Percentiles rank a stretch among this genome's conserved stretches.
These are phyloP conservation scores for Eutrema japonicum DNA, from an alignment of 345 rosid species.

Conservation along the genomic window DNA sequence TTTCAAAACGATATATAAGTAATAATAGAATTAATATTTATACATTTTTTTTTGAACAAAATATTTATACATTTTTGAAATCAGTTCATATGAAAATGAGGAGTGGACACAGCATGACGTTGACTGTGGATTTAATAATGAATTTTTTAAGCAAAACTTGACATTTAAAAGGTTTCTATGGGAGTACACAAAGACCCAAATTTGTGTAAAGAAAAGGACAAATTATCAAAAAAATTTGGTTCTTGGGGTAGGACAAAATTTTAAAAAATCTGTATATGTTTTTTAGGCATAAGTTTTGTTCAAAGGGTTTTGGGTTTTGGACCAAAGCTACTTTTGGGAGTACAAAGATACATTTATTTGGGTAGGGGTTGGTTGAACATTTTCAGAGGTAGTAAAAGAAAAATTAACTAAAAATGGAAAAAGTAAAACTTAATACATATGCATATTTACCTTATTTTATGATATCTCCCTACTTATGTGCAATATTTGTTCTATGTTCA, in stretches of 20 bases:
- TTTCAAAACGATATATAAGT: conserved; percentile 3
- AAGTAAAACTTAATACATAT: conserved; percentile 14
- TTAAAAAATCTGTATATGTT: conserved; percentile 29
- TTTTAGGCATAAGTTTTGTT: conserved; percentile 37
- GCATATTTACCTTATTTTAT: neutral
- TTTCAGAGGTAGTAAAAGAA: conserved; percentile 29
- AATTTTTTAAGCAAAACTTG: conserved; percentile 18
- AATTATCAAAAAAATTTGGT: conserved; percentile 10
- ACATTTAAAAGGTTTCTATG: conserved; percentile 32
- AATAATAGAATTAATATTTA: neutral
- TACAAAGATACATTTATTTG: conserved; percentile 37
- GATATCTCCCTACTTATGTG: neutral
- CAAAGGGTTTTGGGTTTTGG: conserved; percentile 46
- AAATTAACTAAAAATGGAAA: conserved; percentile 13
- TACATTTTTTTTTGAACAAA: neutral
- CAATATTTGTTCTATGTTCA: conserved; percentile 20
- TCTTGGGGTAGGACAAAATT: conserved; percentile 41
- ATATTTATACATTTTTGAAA: conserved; percentile 16
- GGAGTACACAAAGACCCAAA: conserved; percentile 39
- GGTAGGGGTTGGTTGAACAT: conserved; percentile 28
- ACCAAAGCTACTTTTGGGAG: conserved; percentile 44
- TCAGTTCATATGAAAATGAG: conserved; percentile 34
- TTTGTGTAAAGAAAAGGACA: conserved; percentile 42
- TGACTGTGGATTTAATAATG: conserved; percentile 39
- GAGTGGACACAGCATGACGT: conserved; percentile 39